Evolutionary conservation across 257 asterid species (phyloP).

Genomic region (Lithospermum erythrorhizon): DNA sequence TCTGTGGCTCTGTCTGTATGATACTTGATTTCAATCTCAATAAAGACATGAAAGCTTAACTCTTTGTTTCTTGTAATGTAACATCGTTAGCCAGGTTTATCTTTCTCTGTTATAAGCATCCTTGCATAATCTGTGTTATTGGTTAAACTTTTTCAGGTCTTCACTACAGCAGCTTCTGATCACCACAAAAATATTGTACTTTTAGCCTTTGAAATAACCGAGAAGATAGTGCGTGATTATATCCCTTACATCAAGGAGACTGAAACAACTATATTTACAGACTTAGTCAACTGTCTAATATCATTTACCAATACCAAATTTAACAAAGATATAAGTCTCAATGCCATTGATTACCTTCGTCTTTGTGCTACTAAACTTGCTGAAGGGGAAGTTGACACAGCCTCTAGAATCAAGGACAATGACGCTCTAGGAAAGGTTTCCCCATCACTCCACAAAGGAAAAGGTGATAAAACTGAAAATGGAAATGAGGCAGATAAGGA

Average conservation of each 20-base stretch:
- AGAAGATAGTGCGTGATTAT: conserved; percentile 94
- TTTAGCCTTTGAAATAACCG: conserved; percentile 87
- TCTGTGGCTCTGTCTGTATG: not conserved
- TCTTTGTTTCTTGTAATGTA: not conserved
- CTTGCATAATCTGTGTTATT: not conserved
- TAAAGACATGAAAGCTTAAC: not conserved
- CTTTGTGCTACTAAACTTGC: conserved; percentile 97
- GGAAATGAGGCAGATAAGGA: conserved; percentile 60
- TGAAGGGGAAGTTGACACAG: conserved; percentile 68
- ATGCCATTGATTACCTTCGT: conserved; percentile 90
- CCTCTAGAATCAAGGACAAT: conserved; percentile 26
- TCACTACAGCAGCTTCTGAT: conserved; percentile 96
- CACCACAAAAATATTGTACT: conserved; percentile 92
- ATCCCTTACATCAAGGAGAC: conserved; percentile 97
- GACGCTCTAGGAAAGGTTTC: conserved; percentile 42
- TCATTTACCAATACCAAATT: conserved; percentile 92
- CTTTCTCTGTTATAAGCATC: not conserved
- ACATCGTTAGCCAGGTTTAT: not conserved
- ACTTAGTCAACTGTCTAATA: conserved; percentile 86
- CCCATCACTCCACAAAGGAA: conserved; percentile 58
- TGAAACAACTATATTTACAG: conserved; percentile 92
- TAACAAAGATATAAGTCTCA: conserved; percentile 90
- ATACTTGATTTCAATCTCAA: not conserved
- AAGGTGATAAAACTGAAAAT: conserved; percentile 48
- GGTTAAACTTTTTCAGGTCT: conserved; percentile 47